Evolutionary conservation across 1,284 basidiomycete genomes (phyloP).

Genomic region (Ceratobasidium papillatum): DNA sequence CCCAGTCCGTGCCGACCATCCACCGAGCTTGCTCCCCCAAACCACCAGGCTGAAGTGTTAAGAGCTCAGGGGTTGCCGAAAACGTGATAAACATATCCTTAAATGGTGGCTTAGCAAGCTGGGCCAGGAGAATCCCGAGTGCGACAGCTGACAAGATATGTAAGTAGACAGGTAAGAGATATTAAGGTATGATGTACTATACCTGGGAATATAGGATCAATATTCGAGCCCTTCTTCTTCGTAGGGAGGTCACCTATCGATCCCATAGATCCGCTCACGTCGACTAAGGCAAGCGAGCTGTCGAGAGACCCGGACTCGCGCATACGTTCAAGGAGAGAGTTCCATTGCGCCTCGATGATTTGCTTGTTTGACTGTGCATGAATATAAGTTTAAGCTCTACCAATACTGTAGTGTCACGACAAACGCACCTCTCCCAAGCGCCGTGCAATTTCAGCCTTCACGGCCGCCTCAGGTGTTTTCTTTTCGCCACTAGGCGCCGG

Average conservation of each 20-base stretch:
- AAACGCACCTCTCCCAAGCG: constrained; percentile 36
- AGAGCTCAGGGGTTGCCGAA: constrained; percentile 60
- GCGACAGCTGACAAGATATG: constrained; percentile 56
- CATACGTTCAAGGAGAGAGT: constrained; percentile 62
- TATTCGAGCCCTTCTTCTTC: background rate
- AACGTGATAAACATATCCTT: constrained; percentile 73
- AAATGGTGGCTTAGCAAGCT: constrained; percentile 70
- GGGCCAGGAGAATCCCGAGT: constrained; percentile 70
- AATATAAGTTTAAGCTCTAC: background rate
- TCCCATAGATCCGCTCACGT: constrained; percentile 79
- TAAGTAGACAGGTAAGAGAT: background rate
- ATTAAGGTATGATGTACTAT: background rate
- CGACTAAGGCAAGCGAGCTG: constrained; percentile 72
- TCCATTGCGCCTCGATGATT: constrained; percentile 72
- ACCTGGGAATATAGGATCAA: constrained; percentile 62
- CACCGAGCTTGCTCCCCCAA: constrained; percentile 52
- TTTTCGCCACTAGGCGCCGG: background rate
- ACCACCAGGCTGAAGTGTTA: constrained; percentile 55
- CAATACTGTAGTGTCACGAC: background rate
- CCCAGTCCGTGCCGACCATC: constrained; percentile 60
- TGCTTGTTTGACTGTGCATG: constrained; percentile 50
- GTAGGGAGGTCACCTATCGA: constrained; percentile 9
- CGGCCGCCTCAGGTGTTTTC: constrained; percentile 21
- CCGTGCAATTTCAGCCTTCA: constrained; percentile 36
- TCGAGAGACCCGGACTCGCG: constrained; percentile 64